phyloP scores from a whole-genome alignment of 129 eudicot genomes.

The Scalesia atractyloides region DNA sequence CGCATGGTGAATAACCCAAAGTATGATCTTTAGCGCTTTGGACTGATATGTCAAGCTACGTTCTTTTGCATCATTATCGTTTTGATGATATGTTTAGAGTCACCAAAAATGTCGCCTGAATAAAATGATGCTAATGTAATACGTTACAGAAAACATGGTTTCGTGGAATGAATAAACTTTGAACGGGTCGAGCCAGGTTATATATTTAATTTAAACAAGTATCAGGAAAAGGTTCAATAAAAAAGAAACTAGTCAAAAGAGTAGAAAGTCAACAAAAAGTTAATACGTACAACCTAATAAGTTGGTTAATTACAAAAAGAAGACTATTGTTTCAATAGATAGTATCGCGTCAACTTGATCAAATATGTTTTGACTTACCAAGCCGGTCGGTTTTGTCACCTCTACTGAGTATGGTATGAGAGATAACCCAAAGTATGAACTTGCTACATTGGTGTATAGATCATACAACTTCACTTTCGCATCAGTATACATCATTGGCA shows the following conservation, averaged over 20 bases:
- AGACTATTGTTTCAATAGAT: not conserved
- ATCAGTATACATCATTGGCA: constrained; percentile 26
- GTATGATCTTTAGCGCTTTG: constrained; percentile 48
- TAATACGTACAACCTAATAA: not conserved
- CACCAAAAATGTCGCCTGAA: constrained; percentile 48
- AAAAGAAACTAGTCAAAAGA: not conserved
- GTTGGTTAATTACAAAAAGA: not conserved
- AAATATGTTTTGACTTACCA: not conserved
- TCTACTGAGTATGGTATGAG: constrained; percentile 25
- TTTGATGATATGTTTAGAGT: constrained; percentile 49
- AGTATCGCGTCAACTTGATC: not conserved
- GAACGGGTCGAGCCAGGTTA: not conserved
- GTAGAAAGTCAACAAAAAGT: not conserved
- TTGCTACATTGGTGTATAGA: constrained; percentile 30
- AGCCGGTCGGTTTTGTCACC: not conserved
- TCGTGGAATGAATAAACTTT: not conserved
- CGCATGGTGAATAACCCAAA: constrained; percentile 84
- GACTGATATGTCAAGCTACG: constrained; percentile 72
- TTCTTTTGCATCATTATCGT: constrained; percentile 54
- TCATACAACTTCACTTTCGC: constrained; percentile 37
- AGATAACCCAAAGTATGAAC: constrained; percentile 34
- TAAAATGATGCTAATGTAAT: constrained; percentile 46
- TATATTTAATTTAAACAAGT: not conserved
- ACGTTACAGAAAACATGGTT: not conserved
- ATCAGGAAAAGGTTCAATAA: not conserved